A percentile compares a stretch with the other conserved stretches of the same genome.
Evolutionary conservation across 805 yeast species (phyloP).

Genomic region (Kodamaea neixiangensis): DNA sequence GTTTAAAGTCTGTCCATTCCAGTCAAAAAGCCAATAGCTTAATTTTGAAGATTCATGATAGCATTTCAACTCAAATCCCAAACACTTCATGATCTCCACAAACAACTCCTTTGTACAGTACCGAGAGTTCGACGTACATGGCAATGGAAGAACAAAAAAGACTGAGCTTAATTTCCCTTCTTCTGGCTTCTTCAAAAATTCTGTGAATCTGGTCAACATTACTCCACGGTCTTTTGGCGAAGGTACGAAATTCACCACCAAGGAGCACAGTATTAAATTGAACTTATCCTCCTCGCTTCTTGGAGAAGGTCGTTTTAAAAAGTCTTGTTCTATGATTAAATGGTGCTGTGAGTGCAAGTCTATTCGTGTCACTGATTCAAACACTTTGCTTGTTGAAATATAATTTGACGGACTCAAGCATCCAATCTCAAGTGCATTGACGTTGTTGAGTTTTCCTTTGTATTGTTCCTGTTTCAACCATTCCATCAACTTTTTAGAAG

Average conservation of each 20-base stretch:
- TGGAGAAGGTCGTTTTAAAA: constrained; percentile 75
- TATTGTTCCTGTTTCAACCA: constrained; percentile 55
- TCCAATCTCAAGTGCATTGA: constrained; percentile 77
- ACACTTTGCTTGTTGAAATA: constrained; percentile 60
- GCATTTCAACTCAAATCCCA: constrained; percentile 58
- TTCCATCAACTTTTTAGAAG: constrained; percentile 75
- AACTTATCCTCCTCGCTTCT: constrained; percentile 46
- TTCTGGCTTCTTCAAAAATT: constrained; percentile 50
- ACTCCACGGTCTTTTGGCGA: constrained; percentile 68
- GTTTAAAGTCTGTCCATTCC: constrained; percentile 35
- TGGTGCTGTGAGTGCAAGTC: constrained; percentile 83
- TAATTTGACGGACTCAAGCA: constrained; percentile 67
- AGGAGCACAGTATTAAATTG: constrained; percentile 74
- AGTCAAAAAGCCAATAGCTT: constrained; percentile 67
- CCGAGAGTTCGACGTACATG: constrained; percentile 82
- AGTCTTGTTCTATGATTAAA: constrained; percentile 74
- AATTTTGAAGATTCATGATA: constrained; percentile 68
- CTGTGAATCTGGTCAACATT: constrained; percentile 64
- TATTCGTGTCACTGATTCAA: constrained; percentile 57
- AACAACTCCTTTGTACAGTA: constrained; percentile 56
- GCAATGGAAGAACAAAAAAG: constrained; percentile 84
- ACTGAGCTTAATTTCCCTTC: constrained; percentile 37
- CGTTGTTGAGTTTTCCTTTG: neutral
- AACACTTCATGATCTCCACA: constrained; percentile 46
- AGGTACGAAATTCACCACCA: constrained; percentile 89